Percentiles rank a stretch among this genome's conserved stretches.
Conservation (phyloP, 192 early-diverging fungal species). For the Coemansia sp. region DNA sequence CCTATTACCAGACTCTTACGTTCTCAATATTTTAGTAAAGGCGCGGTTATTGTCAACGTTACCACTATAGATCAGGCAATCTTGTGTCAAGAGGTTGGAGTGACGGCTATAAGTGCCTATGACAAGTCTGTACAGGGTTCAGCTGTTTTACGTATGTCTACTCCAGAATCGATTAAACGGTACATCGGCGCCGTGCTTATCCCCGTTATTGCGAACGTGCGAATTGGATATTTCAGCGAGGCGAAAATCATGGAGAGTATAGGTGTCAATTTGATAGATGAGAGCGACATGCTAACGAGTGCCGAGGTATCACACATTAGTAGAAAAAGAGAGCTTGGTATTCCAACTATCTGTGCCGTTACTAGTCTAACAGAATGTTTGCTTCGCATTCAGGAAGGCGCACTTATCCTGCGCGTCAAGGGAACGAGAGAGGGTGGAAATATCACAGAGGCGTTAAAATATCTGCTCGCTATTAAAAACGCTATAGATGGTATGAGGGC, state of each 20-base stretch:
- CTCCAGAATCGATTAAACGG: slow-evolving; percentile 91
- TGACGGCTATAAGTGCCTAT: slow-evolving; percentile 93
- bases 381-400: slow-evolving; percentile 89
- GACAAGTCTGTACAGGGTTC: slow-evolving; percentile 90
- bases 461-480: not conserved
- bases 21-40: slow-evolving; percentile 68
- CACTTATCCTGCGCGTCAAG: slow-evolving; percentile 93
- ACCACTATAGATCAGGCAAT: slow-evolving; percentile 89
- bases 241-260: slow-evolving; percentile 64
- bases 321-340: slow-evolving; percentile 81
- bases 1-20: not conserved
- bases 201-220: slow-evolving; percentile 96
- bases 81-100: slow-evolving; percentile 93
- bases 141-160: slow-evolving; percentile 87
- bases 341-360: slow-evolving; percentile 91
- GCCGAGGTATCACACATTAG: slow-evolving; percentile 78
- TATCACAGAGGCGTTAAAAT: not conserved
- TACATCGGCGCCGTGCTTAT: slow-evolving; percentile 90
- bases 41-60: slow-evolving; percentile 98
- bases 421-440: not conserved
- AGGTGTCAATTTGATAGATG: slow-evolving; percentile 17
- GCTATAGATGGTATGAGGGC: slow-evolving; percentile 74
- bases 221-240: slow-evolving; percentile 96
- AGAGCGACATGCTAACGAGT: slow-evolving; percentile 62
- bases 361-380: slow-evolving; percentile 89